phyloP scores from a whole-genome alignment of 2,329 filamentous ascomycete genomes.

The Cyanodermella asteris region DNA sequence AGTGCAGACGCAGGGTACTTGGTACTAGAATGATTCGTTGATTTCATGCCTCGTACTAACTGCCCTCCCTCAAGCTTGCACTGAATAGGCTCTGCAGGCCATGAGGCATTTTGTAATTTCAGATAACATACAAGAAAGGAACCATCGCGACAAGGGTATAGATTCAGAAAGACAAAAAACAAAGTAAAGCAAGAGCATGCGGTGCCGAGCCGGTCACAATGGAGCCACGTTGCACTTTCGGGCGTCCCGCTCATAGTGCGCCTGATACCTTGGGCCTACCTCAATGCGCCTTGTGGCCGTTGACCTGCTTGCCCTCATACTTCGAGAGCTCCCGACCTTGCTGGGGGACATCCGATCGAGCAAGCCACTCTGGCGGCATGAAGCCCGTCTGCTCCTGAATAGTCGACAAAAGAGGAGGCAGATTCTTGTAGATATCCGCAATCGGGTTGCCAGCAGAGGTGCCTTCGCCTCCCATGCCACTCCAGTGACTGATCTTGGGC shows the following conservation, averaged over 20 bases:
- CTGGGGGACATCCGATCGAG: too few species aligned
- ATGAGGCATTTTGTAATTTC: background rate
- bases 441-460: constrained; percentile 24
- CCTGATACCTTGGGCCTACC: too few species aligned
- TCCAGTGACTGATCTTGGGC: constrained; percentile 84
- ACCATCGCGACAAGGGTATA: too few species aligned
- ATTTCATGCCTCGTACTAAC: background rate
- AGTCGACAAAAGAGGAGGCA: constrained; percentile 63
- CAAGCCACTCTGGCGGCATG: constrained; percentile 51
- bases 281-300: too few species aligned
- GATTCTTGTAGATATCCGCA: constrained; percentile 62
- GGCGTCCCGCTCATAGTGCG: too few species aligned
- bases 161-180: too few species aligned
- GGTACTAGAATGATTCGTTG: background rate
- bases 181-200: too few species aligned
- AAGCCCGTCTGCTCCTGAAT: constrained; percentile 83
- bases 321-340: too few species aligned
- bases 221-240: too few species aligned
- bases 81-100: background rate
- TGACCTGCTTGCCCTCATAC: too few species aligned
- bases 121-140: background rate
- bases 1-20: background rate
- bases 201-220: too few species aligned
- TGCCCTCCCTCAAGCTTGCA: background rate
- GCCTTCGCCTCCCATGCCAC: constrained; percentile 41